These are phyloP conservation scores for Saitozyma podzolica DNA, from an alignment of 768 basidiomycete species.

Conservation along the genomic window DNA sequence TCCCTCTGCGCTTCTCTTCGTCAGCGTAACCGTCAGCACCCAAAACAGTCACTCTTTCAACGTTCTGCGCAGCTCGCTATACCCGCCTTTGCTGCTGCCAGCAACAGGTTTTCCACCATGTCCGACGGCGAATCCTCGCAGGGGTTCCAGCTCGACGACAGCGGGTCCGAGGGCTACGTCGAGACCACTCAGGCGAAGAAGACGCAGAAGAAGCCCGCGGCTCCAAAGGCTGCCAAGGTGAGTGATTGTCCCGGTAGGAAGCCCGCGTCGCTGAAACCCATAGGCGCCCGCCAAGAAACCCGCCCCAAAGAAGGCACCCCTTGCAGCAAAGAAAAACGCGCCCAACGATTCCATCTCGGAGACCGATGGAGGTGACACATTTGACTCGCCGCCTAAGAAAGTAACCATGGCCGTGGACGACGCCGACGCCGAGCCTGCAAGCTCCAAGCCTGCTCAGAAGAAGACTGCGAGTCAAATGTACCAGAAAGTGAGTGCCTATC, in stretches of 20 bases:
- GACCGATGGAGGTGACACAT: constrained; percentile 21
- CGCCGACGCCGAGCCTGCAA: constrained; percentile 30
- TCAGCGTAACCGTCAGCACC: too few relatives aligned
- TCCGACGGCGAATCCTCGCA: constrained; percentile 37
- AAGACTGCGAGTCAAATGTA: constrained; percentile 91
- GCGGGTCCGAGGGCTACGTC: constrained; percentile 41
- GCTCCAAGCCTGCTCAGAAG: constrained; percentile 28
- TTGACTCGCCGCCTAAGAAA: constrained; percentile 55
- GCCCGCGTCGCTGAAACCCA: constrained; percentile 10
- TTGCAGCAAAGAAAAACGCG: constrained; percentile 43
- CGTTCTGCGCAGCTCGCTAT: not conserved
- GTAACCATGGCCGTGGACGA: constrained; percentile 54
- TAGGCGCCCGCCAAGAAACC: constrained; percentile 37
- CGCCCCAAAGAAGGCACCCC: constrained; percentile 29
- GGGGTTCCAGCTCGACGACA: constrained; percentile 26
- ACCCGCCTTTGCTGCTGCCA: too few relatives aligned
- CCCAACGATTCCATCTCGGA: constrained; percentile 47
- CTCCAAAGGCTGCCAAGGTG: constrained; percentile 26
- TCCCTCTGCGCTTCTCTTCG: too few relatives aligned
- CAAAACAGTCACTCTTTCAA: not conserved
- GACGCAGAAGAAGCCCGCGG: constrained; percentile 27
- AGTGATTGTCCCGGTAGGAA: not conserved
- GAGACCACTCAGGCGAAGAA: constrained; percentile 26
- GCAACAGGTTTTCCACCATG: constrained; percentile 23
- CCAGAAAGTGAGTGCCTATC: constrained; percentile 65